A percentile compares a stretch with the other conserved stretches of the same genome.
Conservation (phyloP, 805 yeast species). For the Kregervanrija pseudodelftensis region DNA sequence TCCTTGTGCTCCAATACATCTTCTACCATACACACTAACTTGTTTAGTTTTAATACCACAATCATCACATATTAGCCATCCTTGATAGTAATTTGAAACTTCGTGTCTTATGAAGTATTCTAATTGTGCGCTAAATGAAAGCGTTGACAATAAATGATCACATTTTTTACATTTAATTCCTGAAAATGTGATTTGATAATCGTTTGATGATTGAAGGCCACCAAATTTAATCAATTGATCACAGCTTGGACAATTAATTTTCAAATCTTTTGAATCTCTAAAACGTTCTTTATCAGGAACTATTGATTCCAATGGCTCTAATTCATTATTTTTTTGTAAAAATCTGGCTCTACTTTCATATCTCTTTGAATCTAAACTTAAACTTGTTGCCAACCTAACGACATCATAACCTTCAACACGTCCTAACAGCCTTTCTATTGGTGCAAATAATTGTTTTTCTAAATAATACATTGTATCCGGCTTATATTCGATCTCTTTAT, state of each 20-base stretch:
- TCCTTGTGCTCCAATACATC: conserved; percentile 67
- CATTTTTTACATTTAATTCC: conserved; percentile 73
- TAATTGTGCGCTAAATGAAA: conserved; percentile 62
- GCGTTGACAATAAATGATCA: conserved; percentile 38
- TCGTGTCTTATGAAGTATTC: conserved; percentile 65
- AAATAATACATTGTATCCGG: conserved; percentile 79
- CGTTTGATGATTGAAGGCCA: conserved; percentile 62
- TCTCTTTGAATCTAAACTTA: conserved; percentile 70
- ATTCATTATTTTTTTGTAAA: conserved; percentile 30
- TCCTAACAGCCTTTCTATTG: conserved; percentile 80
- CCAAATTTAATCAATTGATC: conserved; percentile 56
- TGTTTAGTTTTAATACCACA: conserved; percentile 80
- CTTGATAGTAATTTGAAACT: conserved; percentile 75
- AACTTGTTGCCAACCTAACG: conserved; percentile 63
- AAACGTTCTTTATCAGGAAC: conserved; percentile 80
- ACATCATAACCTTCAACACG: conserved; percentile 82
- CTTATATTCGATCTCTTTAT: conserved; percentile 30
- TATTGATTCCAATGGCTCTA: conserved; percentile 75
- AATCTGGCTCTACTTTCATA: conserved; percentile 42
- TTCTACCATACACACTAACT: conserved; percentile 80
- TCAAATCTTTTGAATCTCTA: conserved; percentile 49
- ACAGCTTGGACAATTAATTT: conserved; percentile 54
- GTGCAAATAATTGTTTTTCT: conserved; percentile 84
- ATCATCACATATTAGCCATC: conserved; percentile 82
- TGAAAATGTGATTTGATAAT: conserved; percentile 52